These are phyloP conservation scores for Mytilinidion resinicola DNA, from an alignment of 495 filamentous ascomycete species.

Conservation along the genomic window DNA sequence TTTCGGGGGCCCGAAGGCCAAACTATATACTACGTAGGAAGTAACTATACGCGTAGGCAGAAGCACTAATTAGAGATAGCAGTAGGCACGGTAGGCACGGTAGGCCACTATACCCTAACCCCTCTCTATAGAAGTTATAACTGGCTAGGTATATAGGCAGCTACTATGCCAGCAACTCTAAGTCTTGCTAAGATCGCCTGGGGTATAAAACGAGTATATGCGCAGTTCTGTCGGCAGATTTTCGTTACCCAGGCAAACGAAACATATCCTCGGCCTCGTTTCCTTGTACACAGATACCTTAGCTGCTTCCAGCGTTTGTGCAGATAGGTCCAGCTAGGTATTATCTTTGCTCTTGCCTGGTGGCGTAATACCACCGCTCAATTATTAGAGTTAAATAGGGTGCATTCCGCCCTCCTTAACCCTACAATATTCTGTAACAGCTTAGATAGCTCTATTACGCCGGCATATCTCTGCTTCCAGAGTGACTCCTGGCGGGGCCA, in stretches of 20 bases:
- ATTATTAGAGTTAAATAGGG: too few species aligned
- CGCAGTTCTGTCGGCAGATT: slow-evolving; percentile 30
- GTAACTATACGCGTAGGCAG: too few species aligned
- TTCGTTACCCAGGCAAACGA: slow-evolving; percentile 38
- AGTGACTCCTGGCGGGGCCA: slow-evolving; percentile 10
- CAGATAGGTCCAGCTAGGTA: slow-evolving; percentile 3
- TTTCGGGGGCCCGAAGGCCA: too few species aligned
- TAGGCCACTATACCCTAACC: too few species aligned
- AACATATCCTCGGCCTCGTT: slow-evolving; percentile 38
- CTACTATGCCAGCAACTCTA: too few species aligned
- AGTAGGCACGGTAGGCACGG: too few species aligned
- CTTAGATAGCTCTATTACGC: slow-evolving; percentile 20
- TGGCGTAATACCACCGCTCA: too few species aligned
- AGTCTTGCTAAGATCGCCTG: slow-evolving; percentile 35
- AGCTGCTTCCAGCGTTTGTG: slow-evolving; percentile 16
- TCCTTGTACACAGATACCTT: slow-evolving; percentile 32
- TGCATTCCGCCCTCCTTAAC: too few species aligned
- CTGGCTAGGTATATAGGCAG: slow-evolving; percentile 33
- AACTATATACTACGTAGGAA: too few species aligned
- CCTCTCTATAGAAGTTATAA: slow-evolving; percentile 22
- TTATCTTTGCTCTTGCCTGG: too few species aligned
- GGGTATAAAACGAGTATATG: slow-evolving; percentile 29
- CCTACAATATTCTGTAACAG: too few species aligned
- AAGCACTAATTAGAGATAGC: too few species aligned
- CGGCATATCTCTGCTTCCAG: slow-evolving; percentile 13